These are phyloP conservation scores for Croton setiger DNA, from an alignment of 441 rosid genomes.

Conservation along the genomic window DNA sequence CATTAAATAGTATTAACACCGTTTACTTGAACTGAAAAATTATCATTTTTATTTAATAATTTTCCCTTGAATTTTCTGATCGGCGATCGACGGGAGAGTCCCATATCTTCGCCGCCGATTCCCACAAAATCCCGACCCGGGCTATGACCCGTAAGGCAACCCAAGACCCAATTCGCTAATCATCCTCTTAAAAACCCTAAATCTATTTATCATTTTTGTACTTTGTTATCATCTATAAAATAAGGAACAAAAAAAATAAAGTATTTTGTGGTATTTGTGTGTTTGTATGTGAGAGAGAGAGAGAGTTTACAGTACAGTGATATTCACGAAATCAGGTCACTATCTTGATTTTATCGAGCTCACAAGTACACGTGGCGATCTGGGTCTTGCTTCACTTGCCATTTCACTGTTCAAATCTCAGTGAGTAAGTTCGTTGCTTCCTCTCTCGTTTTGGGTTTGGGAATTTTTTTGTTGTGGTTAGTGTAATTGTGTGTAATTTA, in stretches of 20 bases:
- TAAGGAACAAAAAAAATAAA: not conserved
- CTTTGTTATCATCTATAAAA: constrained; percentile 14
- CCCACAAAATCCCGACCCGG: not conserved
- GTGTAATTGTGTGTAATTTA: constrained; percentile 11
- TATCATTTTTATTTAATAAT: constrained; percentile 37
- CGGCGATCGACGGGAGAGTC: constrained; percentile 59
- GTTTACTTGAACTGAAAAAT: constrained; percentile 69
- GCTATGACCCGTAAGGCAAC: constrained; percentile 3
- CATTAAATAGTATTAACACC: constrained; percentile 64
- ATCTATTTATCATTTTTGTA: constrained; percentile 24
- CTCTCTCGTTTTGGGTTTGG: constrained; percentile 14
- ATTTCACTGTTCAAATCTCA: constrained; percentile 42
- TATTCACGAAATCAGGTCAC: constrained; percentile 44
- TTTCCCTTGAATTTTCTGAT: constrained; percentile 33
- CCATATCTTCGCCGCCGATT: constrained; percentile 39
- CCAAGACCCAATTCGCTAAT: constrained; percentile 12
- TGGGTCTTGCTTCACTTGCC: constrained; percentile 41
- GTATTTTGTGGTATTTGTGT: constrained; percentile 6
- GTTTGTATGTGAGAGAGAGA: constrained; percentile 18
- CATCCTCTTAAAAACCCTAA: constrained; percentile 22
- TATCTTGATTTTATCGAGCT: constrained; percentile 51
- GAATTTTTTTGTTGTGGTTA: constrained; percentile 9
- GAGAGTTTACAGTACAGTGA: constrained; percentile 30
- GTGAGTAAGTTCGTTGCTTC: constrained; percentile 38
- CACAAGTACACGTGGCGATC: constrained; percentile 48